Evolutionary conservation across 2,329 filamentous ascomycete species (phyloP).

Genomic region (Emergomyces pasteurianus): DNA sequence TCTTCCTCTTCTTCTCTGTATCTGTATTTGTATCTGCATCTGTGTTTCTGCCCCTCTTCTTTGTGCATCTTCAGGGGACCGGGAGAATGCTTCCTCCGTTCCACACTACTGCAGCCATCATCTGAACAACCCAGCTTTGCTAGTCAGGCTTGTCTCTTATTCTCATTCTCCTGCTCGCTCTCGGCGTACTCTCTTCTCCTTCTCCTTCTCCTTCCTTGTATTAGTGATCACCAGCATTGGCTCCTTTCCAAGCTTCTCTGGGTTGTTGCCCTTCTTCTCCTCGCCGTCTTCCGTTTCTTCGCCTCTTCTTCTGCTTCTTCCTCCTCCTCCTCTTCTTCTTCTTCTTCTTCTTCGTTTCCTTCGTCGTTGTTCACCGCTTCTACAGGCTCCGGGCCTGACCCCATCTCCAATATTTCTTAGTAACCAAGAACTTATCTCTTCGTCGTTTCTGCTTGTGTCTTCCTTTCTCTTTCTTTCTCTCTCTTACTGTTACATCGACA

Average conservation of each 20-base stretch:
- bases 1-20: too few relatives aligned
- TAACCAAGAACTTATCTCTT: background rate
- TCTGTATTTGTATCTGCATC: background rate
- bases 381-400: background rate
- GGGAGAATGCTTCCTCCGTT: background rate
- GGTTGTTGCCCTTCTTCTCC: background rate
- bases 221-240: background rate
- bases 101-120: background rate
- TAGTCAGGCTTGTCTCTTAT: background rate
- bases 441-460: background rate
- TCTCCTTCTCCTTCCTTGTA: background rate
- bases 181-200: background rate
- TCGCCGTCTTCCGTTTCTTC: background rate
- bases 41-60: background rate
- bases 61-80: background rate
- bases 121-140: background rate
- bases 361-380: background rate
- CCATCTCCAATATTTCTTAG: background rate
- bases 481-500: background rate
- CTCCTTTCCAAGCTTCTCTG: background rate
- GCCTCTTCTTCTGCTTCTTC: background rate
- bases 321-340: background rate
- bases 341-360: background rate
- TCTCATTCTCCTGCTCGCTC: background rate
- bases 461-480: background rate